phyloP scores from a whole-genome alignment of 805 yeast species.

The Ogataea pignaliae region DNA sequence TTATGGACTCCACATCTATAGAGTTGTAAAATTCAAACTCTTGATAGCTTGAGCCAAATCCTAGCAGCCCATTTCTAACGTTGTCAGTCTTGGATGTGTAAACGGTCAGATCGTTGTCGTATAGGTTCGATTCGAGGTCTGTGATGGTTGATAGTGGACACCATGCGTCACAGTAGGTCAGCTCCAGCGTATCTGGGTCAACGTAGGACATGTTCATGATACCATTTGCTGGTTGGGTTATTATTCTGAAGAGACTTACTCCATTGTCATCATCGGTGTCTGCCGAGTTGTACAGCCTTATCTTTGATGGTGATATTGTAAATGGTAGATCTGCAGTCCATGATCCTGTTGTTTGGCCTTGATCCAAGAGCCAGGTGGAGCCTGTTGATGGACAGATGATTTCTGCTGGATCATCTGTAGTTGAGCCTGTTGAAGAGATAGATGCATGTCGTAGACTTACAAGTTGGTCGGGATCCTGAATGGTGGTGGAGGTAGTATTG shows the following conservation, averaged over 20 bases:
- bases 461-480: slow-evolving; percentile 51
- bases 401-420: slow-evolving; percentile 26
- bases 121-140: slow-evolving; percentile 21
- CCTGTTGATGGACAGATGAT: slow-evolving; percentile 56
- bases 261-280: slow-evolving; percentile 37
- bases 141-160: slow-evolving; percentile 63
- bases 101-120: slow-evolving; percentile 2
- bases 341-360: slow-evolving; percentile 43
- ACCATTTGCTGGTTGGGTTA: slow-evolving; percentile 75
- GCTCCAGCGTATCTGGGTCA: slow-evolving; percentile 62
- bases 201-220: slow-evolving; percentile 88
- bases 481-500: slow-evolving; percentile 34
- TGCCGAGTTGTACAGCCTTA: slow-evolving; percentile 65
- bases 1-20: slow-evolving; percentile 55
- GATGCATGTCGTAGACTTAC: slow-evolving; percentile 55
- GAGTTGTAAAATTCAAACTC: slow-evolving; percentile 79
- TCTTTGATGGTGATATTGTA: slow-evolving; percentile 60
- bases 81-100: slow-evolving; percentile 13
- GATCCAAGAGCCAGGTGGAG: slow-evolving; percentile 48
- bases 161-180: slow-evolving; percentile 74
- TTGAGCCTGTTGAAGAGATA: slow-evolving; percentile 43
- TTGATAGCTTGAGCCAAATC: slow-evolving; percentile 51
- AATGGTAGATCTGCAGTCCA: slow-evolving; percentile 60
- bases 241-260: slow-evolving; percentile 61
- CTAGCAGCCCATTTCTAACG: slow-evolving; percentile 19